Evolutionary conservation across 78 protist genomes (phyloP).

Genomic region (Dictyostelium capitatum): DNA sequence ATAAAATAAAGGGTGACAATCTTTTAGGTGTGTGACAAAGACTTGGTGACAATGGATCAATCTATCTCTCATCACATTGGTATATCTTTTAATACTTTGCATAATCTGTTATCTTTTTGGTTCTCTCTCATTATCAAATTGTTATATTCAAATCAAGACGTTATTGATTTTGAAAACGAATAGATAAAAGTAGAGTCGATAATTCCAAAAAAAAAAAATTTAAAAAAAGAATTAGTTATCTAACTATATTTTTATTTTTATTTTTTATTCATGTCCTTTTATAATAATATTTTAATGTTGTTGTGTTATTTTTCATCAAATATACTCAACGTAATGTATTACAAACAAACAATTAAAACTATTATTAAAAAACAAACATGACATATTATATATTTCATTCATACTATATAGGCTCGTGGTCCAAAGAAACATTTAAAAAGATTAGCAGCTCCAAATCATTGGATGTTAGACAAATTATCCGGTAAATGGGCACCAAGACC

Average conservation of each 20-base stretch:
- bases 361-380: background rate
- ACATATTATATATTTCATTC: background rate
- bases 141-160: background rate
- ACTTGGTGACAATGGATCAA: no score
- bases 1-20: no score
- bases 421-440: constrained; percentile 99
- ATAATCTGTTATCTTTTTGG: constrained; percentile 21
- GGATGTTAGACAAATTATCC: constrained; percentile 99
- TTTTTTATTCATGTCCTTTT: constrained; percentile 22
- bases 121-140: background rate
- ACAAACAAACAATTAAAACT: background rate
- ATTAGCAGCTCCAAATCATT: constrained; percentile 97
- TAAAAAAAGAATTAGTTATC: background rate
- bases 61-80: background rate
- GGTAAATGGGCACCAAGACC: constrained; percentile 98
- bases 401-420: constrained; percentile 89
- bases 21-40: no score
- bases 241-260: background rate
- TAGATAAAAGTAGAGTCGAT: background rate
- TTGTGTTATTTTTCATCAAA: constrained; percentile 10
- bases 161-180: background rate
- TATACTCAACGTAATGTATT: background rate
- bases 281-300: background rate
- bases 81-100: background rate
- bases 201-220: constrained; percentile 17